Evolutionary conservation across 768 basidiomycete species (phyloP).

Genomic region (Hypsizygus marmoreus): DNA sequence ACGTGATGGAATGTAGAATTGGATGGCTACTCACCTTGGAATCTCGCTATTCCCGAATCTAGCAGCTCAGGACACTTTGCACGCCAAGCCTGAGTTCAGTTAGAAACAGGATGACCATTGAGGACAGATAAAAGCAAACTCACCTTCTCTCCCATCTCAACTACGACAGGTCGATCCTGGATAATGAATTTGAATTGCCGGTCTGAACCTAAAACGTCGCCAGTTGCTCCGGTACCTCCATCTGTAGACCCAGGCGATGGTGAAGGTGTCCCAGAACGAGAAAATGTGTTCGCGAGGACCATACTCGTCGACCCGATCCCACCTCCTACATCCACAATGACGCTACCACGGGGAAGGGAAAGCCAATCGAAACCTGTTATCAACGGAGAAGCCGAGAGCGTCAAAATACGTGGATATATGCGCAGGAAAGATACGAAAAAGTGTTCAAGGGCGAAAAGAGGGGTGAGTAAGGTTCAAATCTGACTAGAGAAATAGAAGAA

Average conservation of each 20-base stretch:
- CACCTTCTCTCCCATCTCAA: constrained; percentile 54
- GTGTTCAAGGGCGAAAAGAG: not conserved
- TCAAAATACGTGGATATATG: constrained; percentile 11
- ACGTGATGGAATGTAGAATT: too few species aligned
- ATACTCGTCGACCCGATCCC: constrained; percentile 58
- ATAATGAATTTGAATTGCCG: constrained; percentile 50
- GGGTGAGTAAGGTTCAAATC: not conserved
- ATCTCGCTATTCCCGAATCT: constrained; percentile 50
- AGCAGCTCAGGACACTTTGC: constrained; percentile 59
- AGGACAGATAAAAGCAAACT: constrained; percentile 13
- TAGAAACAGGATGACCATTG: not conserved
- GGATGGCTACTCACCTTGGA: constrained; percentile 44
- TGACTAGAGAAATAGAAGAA: constrained; percentile 5
- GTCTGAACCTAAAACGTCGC: constrained; percentile 15
- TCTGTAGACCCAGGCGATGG: constrained; percentile 3
- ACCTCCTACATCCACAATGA: constrained; percentile 70
- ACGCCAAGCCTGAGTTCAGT: constrained; percentile 50
- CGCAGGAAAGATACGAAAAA: not conserved
- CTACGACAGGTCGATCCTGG: constrained; percentile 60
- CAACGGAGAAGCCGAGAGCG: not conserved
- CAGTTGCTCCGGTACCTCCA: constrained; percentile 13
- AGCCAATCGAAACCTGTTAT: constrained; percentile 60
- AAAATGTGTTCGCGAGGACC: constrained; percentile 38
- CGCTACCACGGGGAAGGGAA: constrained; percentile 46
- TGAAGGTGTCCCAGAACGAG: constrained; percentile 10